Evolutionary conservation across 179 eudicot species (phyloP), one percentile per base, ranked within the genome.

Genomic region (Patellifolia procumbens): DNA sequence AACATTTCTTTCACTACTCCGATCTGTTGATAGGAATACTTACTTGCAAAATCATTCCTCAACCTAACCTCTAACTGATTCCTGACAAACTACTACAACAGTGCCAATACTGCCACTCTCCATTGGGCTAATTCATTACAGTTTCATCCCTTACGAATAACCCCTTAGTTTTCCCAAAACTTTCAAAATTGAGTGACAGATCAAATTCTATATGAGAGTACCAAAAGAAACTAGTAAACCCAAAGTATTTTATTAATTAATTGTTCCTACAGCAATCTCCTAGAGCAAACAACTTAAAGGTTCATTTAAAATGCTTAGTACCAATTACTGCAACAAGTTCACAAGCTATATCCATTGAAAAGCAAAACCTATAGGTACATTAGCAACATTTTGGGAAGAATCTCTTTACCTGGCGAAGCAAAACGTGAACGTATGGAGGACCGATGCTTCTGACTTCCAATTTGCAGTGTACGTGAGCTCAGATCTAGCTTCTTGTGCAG

Each of bases 401-500:
- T 20, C 52, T 9, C 51, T 82, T 75, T 85, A 96, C 99, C 96
- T 73, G 87, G 81, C 70, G 85, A 85, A 72, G 91, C 68, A 68
- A 89, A 67, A 29, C 91, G 90, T 32, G 91, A 81, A 34, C 92
- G 91, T 48, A 81, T 75, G 17, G 92, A 87, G 2, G 90, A 77
- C 72, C 96, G 87, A 66, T 89, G 85, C 84, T 89, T 93, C 75
- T 83, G 93, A 68, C 72, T 69, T 74, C 88, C 83, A 65, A 35
- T 70, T 66, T 82, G 83, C 72, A 71, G 66, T 10, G 74, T 46
- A 29, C 91, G 96, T 35, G 66, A 78, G 60, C 86, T 56, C 62
- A 67, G 55, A 31, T 90, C 99, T 61, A 76, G 77, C 78, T 84
- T 91, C 83, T 89, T 96, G 74, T 85, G 94, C 22, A 89, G 82